A percentile compares a stretch with the other conserved stretches of the same genome.
Conservation (phyloP, 2,329 filamentous ascomycete genomes). For the Trichoderma sp. region DNA sequence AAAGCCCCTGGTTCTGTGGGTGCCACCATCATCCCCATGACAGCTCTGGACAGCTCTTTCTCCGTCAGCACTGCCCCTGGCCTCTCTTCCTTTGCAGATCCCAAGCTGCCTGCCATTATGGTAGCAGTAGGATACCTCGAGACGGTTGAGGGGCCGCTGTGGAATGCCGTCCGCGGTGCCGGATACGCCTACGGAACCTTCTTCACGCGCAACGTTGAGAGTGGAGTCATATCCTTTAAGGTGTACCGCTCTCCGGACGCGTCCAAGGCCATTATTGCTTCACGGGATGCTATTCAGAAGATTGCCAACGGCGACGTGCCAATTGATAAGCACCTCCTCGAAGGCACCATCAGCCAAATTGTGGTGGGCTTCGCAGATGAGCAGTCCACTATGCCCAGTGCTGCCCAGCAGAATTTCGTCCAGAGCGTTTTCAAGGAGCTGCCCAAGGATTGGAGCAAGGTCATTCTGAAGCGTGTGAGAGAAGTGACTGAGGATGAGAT, state of each 20-base stretch:
- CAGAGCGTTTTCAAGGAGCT: constrained; percentile 77
- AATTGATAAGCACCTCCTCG: constrained; percentile 80
- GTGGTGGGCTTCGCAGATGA: constrained; percentile 86
- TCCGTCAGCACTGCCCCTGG: constrained; percentile 74
- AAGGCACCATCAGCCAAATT: constrained; percentile 88
- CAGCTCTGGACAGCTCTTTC: constrained; percentile 90
- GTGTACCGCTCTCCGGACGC: constrained; percentile 90
- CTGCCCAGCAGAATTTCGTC: constrained; percentile 81
- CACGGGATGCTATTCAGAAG: constrained; percentile 71
- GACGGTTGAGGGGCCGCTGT: constrained; percentile 89
- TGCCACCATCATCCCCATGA: constrained; percentile 83
- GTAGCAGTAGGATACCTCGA: constrained; percentile 92
- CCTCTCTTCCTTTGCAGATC: constrained; percentile 72
- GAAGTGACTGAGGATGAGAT: constrained; percentile 77
- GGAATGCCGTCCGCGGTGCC: constrained; percentile 89
- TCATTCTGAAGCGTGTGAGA: constrained; percentile 75
- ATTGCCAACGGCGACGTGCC: constrained; percentile 70
- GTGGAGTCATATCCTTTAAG: constrained; percentile 77
- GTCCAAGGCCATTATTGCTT: constrained; percentile 80
- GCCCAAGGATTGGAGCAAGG: constrained; percentile 73
- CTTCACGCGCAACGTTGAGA: constrained; percentile 76
- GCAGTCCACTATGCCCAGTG: constrained; percentile 79
- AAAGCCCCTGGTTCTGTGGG: constrained; percentile 71
- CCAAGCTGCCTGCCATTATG: constrained; percentile 77
- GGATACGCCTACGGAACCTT: constrained; percentile 88